Conservation (phyloP, 805 yeast species). For the Nakazawaea pomicola region DNA sequence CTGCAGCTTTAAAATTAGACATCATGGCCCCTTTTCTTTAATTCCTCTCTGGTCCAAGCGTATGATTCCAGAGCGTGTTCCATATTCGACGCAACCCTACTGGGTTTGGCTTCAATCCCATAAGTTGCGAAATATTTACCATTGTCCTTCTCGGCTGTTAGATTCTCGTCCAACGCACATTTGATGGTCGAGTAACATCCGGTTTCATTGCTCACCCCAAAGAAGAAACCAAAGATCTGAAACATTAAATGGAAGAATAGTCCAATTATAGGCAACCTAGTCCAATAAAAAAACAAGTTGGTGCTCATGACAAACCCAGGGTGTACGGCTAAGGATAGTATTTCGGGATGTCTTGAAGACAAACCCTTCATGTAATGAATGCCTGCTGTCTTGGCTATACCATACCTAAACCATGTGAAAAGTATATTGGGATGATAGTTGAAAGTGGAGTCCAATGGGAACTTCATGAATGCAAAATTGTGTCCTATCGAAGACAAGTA, state of each 20-base stretch:
- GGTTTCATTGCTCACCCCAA: slow-evolving; percentile 69
- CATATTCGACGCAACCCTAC: slow-evolving; percentile 50
- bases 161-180: slow-evolving; percentile 51
- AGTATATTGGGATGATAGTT: slow-evolving; percentile 58
- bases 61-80: slow-evolving; percentile 66
- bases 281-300: slow-evolving; percentile 69
- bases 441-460: slow-evolving; percentile 43
- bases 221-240: slow-evolving; percentile 60
- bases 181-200: slow-evolving; percentile 63
- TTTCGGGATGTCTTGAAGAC: slow-evolving; percentile 60
- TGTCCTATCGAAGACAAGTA: slow-evolving; percentile 67
- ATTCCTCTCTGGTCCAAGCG: slow-evolving; percentile 70
- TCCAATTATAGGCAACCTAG: slow-evolving; percentile 75
- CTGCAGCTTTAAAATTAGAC: slow-evolving; percentile 2
- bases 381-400: slow-evolving; percentile 70
- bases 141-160: slow-evolving; percentile 49
- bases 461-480: slow-evolving; percentile 42
- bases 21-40: slow-evolving; percentile 46
- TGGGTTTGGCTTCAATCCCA: slow-evolving; percentile 53
- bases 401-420: slow-evolving; percentile 76
- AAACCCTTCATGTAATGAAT: slow-evolving; percentile 67
- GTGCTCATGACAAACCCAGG: slow-evolving; percentile 89
- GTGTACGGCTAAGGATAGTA: slow-evolving; percentile 62
- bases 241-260: slow-evolving; percentile 65
- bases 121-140: slow-evolving; percentile 66